phyloP scores from a whole-genome alignment of 257 asterid genomes.

The Solanum chmielewskii region DNA sequence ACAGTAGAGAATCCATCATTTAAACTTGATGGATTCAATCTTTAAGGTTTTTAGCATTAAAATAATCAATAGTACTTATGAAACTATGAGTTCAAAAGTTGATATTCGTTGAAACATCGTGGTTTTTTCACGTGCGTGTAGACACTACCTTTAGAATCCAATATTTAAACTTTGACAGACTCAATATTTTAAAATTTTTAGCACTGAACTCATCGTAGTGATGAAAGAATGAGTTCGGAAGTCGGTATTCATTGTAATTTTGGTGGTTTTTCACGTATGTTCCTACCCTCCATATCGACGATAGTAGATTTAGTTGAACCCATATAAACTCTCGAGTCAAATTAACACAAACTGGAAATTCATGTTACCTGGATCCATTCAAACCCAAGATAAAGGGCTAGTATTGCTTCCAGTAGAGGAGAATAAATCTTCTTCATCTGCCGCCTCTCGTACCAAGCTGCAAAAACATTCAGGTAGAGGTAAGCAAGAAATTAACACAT shows the following conservation, averaged over 20 bases:
- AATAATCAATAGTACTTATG: background rate
- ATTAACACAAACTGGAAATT: background rate
- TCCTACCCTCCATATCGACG: background rate
- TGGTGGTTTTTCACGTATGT: background rate
- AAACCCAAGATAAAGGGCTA: constrained; percentile 90
- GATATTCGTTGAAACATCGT: background rate
- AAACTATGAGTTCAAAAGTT: background rate
- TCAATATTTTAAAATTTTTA: background rate
- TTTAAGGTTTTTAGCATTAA: background rate
- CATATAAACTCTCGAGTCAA: background rate
- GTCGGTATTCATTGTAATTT: background rate
- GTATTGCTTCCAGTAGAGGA: constrained; percentile 65
- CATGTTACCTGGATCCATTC: constrained; percentile 87
- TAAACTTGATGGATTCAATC: background rate
- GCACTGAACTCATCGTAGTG: background rate
- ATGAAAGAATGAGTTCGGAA: background rate
- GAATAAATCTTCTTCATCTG: constrained; percentile 96
- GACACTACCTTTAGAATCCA: background rate
- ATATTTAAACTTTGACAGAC: background rate
- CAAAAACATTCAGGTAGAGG: background rate
- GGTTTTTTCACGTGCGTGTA: background rate
- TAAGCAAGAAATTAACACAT: background rate
- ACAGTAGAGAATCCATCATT: background rate
- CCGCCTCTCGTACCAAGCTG: constrained; percentile 94
- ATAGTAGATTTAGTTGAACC: background rate